phyloP scores from a whole-genome alignment of 2,329 filamentous ascomycete genomes.

The Mycosphaerelloides madeirae region DNA sequence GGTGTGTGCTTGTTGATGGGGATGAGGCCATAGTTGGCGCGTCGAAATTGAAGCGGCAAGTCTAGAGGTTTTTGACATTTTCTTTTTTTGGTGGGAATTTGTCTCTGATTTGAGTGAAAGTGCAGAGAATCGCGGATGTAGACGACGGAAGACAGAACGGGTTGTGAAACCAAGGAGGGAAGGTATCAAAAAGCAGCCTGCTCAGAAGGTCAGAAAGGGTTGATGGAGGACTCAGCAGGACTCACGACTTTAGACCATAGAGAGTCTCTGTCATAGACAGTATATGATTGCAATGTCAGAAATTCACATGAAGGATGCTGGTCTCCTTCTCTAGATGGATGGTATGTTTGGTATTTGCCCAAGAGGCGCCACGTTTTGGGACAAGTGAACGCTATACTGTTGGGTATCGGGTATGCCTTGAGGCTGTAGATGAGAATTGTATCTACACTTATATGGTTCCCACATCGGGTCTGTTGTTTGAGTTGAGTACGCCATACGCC shows the following conservation, averaged over 20 bases:
- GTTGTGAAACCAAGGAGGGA: neutral
- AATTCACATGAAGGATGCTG: no score
- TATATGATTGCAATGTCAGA: no score
- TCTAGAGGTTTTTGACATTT: neutral
- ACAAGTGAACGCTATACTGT: no score
- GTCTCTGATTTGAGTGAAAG: neutral
- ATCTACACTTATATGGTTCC: no score
- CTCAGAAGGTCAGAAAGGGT: neutral
- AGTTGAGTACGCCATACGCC: constrained; percentile 7
- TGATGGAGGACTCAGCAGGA: no score
- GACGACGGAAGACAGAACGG: neutral
- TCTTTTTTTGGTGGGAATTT: neutral
- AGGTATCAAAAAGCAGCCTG: neutral
- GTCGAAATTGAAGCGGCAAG: constrained; percentile 24
- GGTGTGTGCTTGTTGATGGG: constrained; percentile 84
- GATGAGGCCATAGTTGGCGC: constrained; percentile 57
- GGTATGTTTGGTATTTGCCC: no score
- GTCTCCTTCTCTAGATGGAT: no score
- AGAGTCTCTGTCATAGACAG: no score
- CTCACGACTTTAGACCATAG: no score
- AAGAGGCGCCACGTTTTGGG: no score
- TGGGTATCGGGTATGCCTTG: no score
- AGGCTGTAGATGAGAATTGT: no score
- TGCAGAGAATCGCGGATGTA: constrained; percentile 1
- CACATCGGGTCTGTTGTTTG: neutral